phyloP scores from a whole-genome alignment of 805 yeast species.

The Yamadazyma ubonensis region DNA sequence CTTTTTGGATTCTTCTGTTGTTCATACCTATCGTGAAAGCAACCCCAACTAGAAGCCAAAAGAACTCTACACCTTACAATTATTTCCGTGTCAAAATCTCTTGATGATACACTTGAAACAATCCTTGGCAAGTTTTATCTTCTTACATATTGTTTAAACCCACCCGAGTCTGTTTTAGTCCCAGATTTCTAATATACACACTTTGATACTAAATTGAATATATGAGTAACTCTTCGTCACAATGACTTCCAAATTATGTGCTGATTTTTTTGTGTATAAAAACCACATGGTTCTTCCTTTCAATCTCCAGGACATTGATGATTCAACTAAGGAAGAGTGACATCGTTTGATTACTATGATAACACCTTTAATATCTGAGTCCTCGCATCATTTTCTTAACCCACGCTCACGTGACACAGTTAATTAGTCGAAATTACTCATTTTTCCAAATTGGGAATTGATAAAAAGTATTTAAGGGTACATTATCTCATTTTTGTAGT shows the following conservation, averaged over 20 bases:
- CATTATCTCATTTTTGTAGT: not conserved
- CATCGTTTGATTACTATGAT: slow-evolving; percentile 8
- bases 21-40: too few relatives aligned
- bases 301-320: slow-evolving; percentile 3
- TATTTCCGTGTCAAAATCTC: too few relatives aligned
- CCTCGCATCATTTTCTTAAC: not conserved
- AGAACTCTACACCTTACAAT: too few relatives aligned
- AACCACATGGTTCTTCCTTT: not conserved
- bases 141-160: too few relatives aligned
- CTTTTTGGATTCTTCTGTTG: too few relatives aligned
- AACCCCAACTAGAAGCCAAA: too few relatives aligned
- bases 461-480: not conserved
- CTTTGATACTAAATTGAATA: not conserved
- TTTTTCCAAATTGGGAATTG: slow-evolving; percentile 2
- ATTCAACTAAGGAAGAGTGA: slow-evolving; percentile 6
- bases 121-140: too few relatives aligned
- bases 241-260: not conserved
- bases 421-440: slow-evolving; percentile 7
- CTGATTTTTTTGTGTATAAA: not conserved
- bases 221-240: slow-evolving; percentile 1
- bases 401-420: not conserved
- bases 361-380: slow-evolving; percentile 6
- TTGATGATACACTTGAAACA: too few relatives aligned
- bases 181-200: not conserved
- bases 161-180: too few relatives aligned